Conservation (phyloP, 1,284 basidiomycete species). For the Austroboletus niveus region DNA sequence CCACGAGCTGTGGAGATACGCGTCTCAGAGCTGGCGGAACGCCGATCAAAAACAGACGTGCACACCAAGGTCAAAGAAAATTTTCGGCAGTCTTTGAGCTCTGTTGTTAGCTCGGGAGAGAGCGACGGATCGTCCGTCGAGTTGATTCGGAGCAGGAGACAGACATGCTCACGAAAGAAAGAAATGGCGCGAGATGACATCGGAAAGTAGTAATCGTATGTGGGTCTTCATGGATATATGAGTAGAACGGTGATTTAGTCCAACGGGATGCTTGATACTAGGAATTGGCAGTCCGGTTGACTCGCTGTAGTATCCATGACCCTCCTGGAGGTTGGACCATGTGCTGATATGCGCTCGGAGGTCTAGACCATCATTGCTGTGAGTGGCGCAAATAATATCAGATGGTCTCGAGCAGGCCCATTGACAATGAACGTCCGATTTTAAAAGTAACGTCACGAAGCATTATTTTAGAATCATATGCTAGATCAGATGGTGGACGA, state of each 20-base stretch:
- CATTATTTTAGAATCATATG: neutral
- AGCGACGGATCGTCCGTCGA: conserved; percentile 1
- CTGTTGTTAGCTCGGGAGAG: conserved; percentile 17
- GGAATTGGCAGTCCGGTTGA: neutral
- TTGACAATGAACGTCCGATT: neutral
- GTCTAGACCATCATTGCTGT: neutral
- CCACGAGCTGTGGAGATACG: conserved; percentile 19
- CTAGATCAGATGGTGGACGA: neutral
- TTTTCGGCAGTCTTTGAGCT: conserved; percentile 26
- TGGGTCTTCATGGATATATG: conserved; percentile 3
- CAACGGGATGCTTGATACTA: neutral
- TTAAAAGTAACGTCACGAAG: neutral
- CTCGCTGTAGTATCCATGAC: neutral
- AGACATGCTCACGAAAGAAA: conserved; percentile 1
- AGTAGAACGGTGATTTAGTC: conserved; percentile 4
- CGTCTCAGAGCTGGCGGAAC: neutral
- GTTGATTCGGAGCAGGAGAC: neutral
- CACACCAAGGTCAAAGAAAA: conserved; percentile 23
- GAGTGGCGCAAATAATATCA: neutral
- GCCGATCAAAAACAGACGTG: neutral
- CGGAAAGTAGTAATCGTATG: neutral
- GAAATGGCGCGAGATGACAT: conserved; percentile 11
- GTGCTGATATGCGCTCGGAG: neutral
- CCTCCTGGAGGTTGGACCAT: neutral
- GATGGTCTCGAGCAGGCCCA: conserved; percentile 9